phyloP scores from a whole-genome alignment of 345 rosid genomes.

The Salix udensis region DNA sequence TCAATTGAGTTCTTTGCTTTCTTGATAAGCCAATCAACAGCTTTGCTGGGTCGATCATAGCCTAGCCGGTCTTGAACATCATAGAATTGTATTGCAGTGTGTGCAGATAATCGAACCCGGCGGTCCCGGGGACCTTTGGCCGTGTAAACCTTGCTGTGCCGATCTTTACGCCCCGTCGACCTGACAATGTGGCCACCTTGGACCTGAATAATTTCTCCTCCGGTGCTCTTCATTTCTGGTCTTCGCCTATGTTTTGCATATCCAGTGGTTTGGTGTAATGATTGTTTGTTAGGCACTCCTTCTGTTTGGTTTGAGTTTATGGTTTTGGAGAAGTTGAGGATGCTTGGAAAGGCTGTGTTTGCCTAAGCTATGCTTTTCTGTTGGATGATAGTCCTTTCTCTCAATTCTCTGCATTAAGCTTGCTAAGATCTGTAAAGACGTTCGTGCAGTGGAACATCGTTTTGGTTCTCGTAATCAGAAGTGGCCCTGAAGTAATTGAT shows the following conservation, averaged over 20 bases:
- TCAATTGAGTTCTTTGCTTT: constrained; percentile 75
- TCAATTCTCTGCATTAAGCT: too few relatives aligned
- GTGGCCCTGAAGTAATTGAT: too few relatives aligned
- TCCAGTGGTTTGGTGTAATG: constrained; percentile 8
- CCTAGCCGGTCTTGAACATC: constrained; percentile 88
- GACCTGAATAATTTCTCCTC: constrained; percentile 70
- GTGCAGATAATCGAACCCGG: constrained; percentile 74
- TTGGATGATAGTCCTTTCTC: not conserved
- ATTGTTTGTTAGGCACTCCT: not conserved
- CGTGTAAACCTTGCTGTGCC: constrained; percentile 81
- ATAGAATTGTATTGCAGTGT: constrained; percentile 82
- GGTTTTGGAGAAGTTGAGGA: constrained; percentile 24
- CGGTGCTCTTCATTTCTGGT: constrained; percentile 46
- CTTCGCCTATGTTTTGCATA: constrained; percentile 19
- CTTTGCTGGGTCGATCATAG: constrained; percentile 82
- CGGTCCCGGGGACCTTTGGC: constrained; percentile 79
- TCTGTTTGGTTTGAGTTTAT: constrained; percentile 10
- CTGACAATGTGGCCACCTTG: constrained; percentile 79
- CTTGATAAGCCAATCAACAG: constrained; percentile 85
- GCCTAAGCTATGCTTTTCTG: constrained; percentile 13
- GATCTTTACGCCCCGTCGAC: constrained; percentile 69
- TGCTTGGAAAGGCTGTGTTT: not conserved
- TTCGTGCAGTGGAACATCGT: too few relatives aligned
- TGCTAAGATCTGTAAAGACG: too few relatives aligned
- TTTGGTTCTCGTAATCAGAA: too few relatives aligned